phyloP scores from a whole-genome alignment of 768 basidiomycete genomes.

The Tricholoma furcatifolium region DNA sequence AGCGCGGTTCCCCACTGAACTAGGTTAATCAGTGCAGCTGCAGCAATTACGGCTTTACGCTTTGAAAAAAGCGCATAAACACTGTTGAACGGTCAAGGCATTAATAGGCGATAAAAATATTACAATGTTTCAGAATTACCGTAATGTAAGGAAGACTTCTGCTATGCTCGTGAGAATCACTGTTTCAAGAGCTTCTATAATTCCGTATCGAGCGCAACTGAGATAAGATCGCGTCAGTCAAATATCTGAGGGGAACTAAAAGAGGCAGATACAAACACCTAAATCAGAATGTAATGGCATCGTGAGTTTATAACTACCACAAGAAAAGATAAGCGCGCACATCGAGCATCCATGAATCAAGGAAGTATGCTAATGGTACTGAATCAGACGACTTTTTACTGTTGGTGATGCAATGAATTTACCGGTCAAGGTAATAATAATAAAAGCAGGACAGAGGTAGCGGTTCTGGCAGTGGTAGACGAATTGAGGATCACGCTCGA shows the following conservation, averaged over 20 bases:
- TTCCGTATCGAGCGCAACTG: slow-evolving; percentile 9
- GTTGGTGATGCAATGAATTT: too few species aligned
- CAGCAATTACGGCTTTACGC: background rate
- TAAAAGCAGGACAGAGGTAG: slow-evolving; percentile 14
- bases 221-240: background rate
- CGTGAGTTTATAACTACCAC: too few species aligned
- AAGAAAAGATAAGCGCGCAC: background rate
- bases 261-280: slow-evolving; percentile 4
- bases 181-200: slow-evolving; percentile 6
- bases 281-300: background rate
- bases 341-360: slow-evolving; percentile 1
- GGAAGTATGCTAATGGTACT: slow-evolving; percentile 6
- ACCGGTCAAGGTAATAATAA: slow-evolving; percentile 15
- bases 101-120: too few species aligned
- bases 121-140: slow-evolving; percentile 5
- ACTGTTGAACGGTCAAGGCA: background rate
- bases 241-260: too few species aligned
- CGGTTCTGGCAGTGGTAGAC: slow-evolving; percentile 15
- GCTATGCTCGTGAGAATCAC: slow-evolving; percentile 1
- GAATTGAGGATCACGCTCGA: too few species aligned
- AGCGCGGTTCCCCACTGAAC: slow-evolving; percentile 8
- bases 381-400: too few species aligned
- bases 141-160: slow-evolving; percentile 4
- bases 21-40: background rate
- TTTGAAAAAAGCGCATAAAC: slow-evolving; percentile 2